Evolutionary conservation across 2,329 filamentous ascomycete genomes (phyloP).

Genomic region (Clarireedia monteithiana): DNA sequence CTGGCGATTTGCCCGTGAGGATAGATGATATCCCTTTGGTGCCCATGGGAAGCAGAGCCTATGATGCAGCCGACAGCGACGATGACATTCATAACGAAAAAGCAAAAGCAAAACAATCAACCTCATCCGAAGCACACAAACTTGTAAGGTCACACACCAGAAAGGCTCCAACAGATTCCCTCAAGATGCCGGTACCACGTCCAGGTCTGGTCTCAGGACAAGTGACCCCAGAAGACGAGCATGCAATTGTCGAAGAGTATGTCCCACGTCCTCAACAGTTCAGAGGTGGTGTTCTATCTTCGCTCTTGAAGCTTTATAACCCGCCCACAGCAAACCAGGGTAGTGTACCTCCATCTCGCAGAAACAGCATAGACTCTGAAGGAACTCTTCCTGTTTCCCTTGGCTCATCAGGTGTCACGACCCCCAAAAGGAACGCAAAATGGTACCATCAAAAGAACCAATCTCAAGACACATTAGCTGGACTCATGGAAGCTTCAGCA

Average conservation of each 20-base stretch:
- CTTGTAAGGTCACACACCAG: conserved; percentile 35
- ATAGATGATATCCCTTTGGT: conserved; percentile 28
- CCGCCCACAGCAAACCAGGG: conserved; percentile 32
- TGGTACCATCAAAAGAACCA: conserved; percentile 34
- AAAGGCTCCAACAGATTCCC: conserved; percentile 18
- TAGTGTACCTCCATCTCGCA: conserved; percentile 16
- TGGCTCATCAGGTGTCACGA: conserved; percentile 35
- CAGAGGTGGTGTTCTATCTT: conserved; percentile 64
- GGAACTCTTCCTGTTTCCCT: conserved; percentile 31
- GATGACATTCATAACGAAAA: conserved; percentile 15
- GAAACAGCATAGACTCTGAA: conserved; percentile 26
- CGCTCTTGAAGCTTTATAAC: conserved; percentile 63
- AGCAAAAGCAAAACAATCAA: conserved; percentile 15
- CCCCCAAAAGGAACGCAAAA: conserved; percentile 25
- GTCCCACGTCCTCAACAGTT: conserved; percentile 61
- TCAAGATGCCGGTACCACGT: conserved; percentile 12
- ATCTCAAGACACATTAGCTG: conserved; percentile 40
- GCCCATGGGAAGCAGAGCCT: conserved; percentile 22
- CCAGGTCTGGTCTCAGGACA: conserved; percentile 35
- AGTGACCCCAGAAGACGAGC: conserved; percentile 36
- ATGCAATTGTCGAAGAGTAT: conserved; percentile 47
- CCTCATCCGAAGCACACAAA: conserved; percentile 36
- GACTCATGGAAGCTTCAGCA: conserved; percentile 46
- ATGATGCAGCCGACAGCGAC: conserved; percentile 20
- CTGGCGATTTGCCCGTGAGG: conserved; percentile 18